Evolutionary conservation across 164 flowering plant species (phyloP), one percentile per base, ranked within the genome.

Genomic region (Piper longum): DNA sequence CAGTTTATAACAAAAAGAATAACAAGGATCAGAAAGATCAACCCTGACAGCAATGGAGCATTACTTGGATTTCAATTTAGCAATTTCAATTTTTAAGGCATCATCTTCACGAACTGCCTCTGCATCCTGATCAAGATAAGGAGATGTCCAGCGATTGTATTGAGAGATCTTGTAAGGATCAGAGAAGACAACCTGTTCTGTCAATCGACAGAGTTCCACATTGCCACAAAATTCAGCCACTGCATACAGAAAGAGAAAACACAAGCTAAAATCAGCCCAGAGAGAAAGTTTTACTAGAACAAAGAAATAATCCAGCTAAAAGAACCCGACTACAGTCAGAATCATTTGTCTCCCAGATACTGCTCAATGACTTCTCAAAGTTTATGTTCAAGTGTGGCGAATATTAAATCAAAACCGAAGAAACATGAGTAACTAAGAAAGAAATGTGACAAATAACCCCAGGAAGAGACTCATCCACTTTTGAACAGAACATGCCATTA

Each of bases 201-300:
- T 93, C 26, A 77, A 95, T 77, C 97, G 77, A 76, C 96, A 86
- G 66, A 93, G 51, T 83, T 93, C 99, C 77, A 88, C 83, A 55
- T 93, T 93, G 59, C 89, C 97, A 78, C 97, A 90, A 71, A 73
- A 93, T 62, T 89, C 88, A 70, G 98, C 89, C 66, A 92, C 98
- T 92, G 91, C 78, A 82, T 1, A 58, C 36, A 26, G 36, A 26
- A 26, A 26, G 36, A 26, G 36, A 51, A 14, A 55, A 9, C 4
- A 17, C 59, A 56, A 16, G 8, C 17, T 56, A 9, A 48, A 9
- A 12, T 48, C 52, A 12, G 14, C 9, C 14, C 1, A 48, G 52
- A 2, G 14, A 48, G 52, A 6, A 48, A 8, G 11, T 48, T 48
- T 48, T 12, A 48, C 14, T 2, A 48, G 9, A 9, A 2, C 3